Evolutionary conservation across 805 yeast species (phyloP), one percentile per base, ranked within the genome.

Genomic region (Metschnikowia noctiluminum): DNA sequence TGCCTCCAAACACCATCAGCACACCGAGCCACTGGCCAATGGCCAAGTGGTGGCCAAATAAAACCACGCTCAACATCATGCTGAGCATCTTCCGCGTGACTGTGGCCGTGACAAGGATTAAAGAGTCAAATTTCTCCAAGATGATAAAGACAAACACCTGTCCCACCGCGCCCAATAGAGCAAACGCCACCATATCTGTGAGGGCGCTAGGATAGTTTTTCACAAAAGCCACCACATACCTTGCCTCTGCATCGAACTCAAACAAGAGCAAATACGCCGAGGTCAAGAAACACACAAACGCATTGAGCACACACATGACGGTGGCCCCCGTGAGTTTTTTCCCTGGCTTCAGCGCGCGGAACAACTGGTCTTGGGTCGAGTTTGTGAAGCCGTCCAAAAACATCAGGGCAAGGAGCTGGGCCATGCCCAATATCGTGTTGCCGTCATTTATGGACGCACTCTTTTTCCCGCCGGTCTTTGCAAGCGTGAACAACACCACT

Each of bases 21-120:
- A 94, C 82, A 0, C 98, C 98, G 0, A 70, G 35, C 90, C 96
- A 87, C 69, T 94, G 98, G 8, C 71, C 66, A 2, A 47, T 7
- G 31, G 69, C 73, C 55, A 94, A 76, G 6, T 65, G 62, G 63
- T 94, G 97, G n/a, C 94, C 92, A 68, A 89, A 92, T 54, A 92
- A 70, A 3, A 89, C 64, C 43, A 94, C 97, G 60, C 96, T 87
- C 45, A 92, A 68, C 32, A 90, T 76, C 98, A 94, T 92, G 36
- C 97, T 89, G 42, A 90, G 73, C 97, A 94, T 92, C 62, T 94
- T 94, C 58, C 99, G 78, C 1, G 99, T 92, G 9, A 94, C 97
- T 0, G 98, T 94, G 14, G 95, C 92, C 37, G 96, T 92, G 28
- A 92, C 90, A 46, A 94, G 73, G 0, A 87, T 79, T 51, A 94